These are phyloP conservation scores for Colletotrichum trifolii DNA, from an alignment of 2,329 filamentous ascomycete genomes.

Conservation along the genomic window DNA sequence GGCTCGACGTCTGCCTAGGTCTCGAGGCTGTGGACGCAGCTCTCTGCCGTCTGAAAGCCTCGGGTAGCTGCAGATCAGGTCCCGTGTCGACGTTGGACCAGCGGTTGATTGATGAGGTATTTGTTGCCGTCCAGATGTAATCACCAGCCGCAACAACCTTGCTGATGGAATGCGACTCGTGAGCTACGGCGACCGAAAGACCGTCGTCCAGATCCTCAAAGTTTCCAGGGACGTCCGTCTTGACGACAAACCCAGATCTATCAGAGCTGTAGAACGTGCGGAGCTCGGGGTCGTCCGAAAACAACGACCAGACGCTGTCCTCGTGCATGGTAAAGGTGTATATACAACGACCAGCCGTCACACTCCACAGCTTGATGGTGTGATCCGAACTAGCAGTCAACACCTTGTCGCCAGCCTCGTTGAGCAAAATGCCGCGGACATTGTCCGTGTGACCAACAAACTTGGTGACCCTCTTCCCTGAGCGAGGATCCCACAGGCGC, in stretches of 20 bases:
- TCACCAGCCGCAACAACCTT: conserved; percentile 76
- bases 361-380: conserved; percentile 97
- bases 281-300: conserved; percentile 86
- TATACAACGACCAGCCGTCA: conserved; percentile 95
- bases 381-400: conserved; percentile 96
- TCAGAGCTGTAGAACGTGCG: conserved; percentile 96
- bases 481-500: conserved; percentile 88
- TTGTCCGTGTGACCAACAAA: conserved; percentile 98
- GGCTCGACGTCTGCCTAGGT: conserved; percentile 44
- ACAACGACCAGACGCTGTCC: conserved; percentile 96
- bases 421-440: conserved; percentile 89
- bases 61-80: conserved; percentile 74
- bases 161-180: conserved; percentile 87
- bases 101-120: conserved; percentile 90
- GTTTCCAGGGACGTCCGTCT: conserved; percentile 86
- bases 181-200: conserved; percentile 87
- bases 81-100: conserved; percentile 89
- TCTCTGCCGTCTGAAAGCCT: conserved; percentile 61
- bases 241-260: conserved; percentile 91
- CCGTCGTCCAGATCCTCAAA: conserved; percentile 81
- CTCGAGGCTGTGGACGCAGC: conserved; percentile 51
- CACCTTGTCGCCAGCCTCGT: conserved; percentile 87
- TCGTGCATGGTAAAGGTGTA: conserved; percentile 99
- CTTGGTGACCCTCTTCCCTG: conserved; percentile 92
- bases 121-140: conserved; percentile 90